Percentiles rank a stretch among this genome's conserved stretches.
These are phyloP conservation scores for Vigna trinervia DNA, from an alignment of 306 rosid genomes.

Conservation along the genomic window DNA sequence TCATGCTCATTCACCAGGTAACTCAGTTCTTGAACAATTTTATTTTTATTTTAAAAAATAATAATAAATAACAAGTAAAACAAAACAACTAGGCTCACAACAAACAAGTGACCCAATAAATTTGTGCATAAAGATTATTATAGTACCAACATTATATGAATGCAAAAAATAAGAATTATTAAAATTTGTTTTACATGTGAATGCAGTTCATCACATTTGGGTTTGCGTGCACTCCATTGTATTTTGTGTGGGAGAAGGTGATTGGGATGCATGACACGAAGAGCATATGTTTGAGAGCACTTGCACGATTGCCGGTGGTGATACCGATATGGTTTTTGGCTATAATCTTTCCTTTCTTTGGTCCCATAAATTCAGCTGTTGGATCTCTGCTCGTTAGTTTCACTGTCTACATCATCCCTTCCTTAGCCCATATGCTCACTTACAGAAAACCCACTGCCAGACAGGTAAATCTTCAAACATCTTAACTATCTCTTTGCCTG, in stretches of 20 bases:
- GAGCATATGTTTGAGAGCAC: slow-evolving; percentile 8
- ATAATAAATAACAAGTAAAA: not conserved
- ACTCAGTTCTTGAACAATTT: not conserved
- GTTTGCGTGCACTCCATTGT: slow-evolving; percentile 94
- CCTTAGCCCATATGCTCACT: slow-evolving; percentile 92
- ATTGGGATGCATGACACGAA: slow-evolving; percentile 23
- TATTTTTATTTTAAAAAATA: not conserved
- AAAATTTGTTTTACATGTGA: too few relatives aligned
- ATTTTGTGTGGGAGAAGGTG: slow-evolving; percentile 24
- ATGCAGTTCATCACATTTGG: slow-evolving; percentile 96
- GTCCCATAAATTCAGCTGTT: slow-evolving; percentile 92
- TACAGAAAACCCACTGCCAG: slow-evolving; percentile 80
- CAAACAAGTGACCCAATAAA: not conserved
- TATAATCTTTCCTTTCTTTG: slow-evolving; percentile 91
- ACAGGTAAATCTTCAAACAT: slow-evolving; percentile 59
- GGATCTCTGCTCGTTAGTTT: slow-evolving; percentile 93
- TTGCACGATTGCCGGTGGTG: slow-evolving; percentile 27
- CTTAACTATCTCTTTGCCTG: not conserved
- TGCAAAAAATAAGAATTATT: too few relatives aligned
- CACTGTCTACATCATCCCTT: slow-evolving; percentile 95
- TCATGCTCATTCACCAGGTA: slow-evolving; percentile 97
- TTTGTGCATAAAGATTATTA: too few relatives aligned
- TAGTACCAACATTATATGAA: too few relatives aligned
- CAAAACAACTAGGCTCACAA: not conserved
- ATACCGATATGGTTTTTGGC: slow-evolving; percentile 53